These are phyloP conservation scores for Monilinia aucupariae DNA, from an alignment of 2,329 filamentous ascomycete species.

Conservation along the genomic window DNA sequence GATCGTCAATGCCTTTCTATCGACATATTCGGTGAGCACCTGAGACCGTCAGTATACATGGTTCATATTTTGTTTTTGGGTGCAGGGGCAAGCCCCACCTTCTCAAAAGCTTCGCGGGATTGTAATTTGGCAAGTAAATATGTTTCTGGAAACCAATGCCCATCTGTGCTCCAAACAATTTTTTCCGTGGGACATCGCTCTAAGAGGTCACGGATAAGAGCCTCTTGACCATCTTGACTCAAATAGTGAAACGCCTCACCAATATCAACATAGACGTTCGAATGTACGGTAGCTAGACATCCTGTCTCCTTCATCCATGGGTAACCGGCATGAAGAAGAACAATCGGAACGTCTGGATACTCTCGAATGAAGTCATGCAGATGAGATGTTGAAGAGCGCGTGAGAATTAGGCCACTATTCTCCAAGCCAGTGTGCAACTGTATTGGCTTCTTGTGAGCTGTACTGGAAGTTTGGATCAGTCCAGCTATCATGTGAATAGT, in stretches of 20 bases:
- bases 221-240: slow-evolving; percentile 69
- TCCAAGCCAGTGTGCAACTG: slow-evolving; percentile 82
- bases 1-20: slow-evolving; percentile 55
- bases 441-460: slow-evolving; percentile 59
- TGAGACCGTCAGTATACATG: slow-evolving; percentile 33
- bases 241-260: slow-evolving; percentile 78
- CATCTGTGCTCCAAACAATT: slow-evolving; percentile 75
- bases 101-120: slow-evolving; percentile 64
- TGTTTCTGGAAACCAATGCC: slow-evolving; percentile 73
- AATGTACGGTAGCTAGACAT: slow-evolving; percentile 71
- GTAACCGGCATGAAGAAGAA: slow-evolving; percentile 75
- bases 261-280: slow-evolving; percentile 77
- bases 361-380: slow-evolving; percentile 67
- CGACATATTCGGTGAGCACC: slow-evolving; percentile 62
- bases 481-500: slow-evolving; percentile 60
- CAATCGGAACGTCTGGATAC: slow-evolving; percentile 65
- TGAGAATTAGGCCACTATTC: slow-evolving; percentile 69
- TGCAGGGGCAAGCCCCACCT: slow-evolving; percentile 41
- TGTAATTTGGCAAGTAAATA: slow-evolving; percentile 69
- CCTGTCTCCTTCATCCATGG: slow-evolving; percentile 74
- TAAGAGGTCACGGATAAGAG: slow-evolving; percentile 63
- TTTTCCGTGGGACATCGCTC: slow-evolving; percentile 72
- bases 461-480: slow-evolving; percentile 45
- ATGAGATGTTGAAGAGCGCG: slow-evolving; percentile 66
- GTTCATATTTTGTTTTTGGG: background rate